Evolutionary conservation across 345 rosid species (phyloP).

Genomic region (Eucalyptus rudis): DNA sequence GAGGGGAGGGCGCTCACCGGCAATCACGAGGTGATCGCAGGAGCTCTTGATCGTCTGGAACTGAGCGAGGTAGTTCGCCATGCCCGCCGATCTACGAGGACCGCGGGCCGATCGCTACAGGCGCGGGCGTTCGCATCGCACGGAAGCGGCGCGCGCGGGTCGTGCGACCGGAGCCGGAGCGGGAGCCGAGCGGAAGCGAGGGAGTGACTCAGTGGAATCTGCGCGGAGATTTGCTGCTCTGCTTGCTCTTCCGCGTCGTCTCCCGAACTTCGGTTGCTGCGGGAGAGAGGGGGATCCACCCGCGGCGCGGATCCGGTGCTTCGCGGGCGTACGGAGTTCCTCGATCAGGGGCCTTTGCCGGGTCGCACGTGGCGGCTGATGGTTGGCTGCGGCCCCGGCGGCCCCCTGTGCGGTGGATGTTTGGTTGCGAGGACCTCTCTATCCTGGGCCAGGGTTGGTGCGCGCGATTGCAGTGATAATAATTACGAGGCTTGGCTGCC

Average conservation of each 20-base stretch:
- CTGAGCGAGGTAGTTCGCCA: constrained; percentile 90
- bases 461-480: not conserved
- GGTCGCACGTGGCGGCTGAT: not conserved
- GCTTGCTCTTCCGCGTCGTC: not conserved
- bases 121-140: not conserved
- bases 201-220: not conserved
- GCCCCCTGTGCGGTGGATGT: not conserved
- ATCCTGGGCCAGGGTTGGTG: not conserved
- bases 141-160: not conserved
- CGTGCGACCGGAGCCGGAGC: not conserved
- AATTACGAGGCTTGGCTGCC: not conserved
- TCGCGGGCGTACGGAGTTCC: not conserved
- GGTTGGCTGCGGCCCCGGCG: not conserved
- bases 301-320: constrained; percentile 8
- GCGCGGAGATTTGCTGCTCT: not conserved
- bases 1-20: constrained; percentile 25
- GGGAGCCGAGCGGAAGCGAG: too few relatives aligned
- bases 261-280: not conserved
- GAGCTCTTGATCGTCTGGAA: constrained; percentile 74
- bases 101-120: not conserved
- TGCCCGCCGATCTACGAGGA: constrained; percentile 30
- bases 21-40: constrained; percentile 67
- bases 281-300: not conserved
- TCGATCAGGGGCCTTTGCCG: not conserved
- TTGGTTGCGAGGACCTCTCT: not conserved